Base-by-base conservation (phyloP, 148 eudicot species). In the Pouteria glomerata region DNA sequence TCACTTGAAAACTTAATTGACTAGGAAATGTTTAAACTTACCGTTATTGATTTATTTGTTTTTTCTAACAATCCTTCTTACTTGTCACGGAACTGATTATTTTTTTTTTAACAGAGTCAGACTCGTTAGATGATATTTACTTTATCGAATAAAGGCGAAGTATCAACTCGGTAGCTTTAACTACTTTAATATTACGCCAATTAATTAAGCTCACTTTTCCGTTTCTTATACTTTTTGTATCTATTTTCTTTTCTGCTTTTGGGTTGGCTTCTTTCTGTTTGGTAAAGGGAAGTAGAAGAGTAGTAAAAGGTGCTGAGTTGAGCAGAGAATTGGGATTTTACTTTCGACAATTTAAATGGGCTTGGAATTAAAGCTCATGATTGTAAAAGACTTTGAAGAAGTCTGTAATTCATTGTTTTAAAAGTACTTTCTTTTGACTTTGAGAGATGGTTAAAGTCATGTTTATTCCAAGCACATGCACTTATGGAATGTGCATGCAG, bases 391-490 rank as follows among this genome's bases (percentile, higher is more conserved):
- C 21, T 45, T 8, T 21, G 44, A 4, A 6, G 57, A 52, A 29
- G 24, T 18, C 4, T 0, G 41, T n/a, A 57, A 24, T 29, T 57
- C 18, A 19, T 57, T 57, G 50, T 51, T 55, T 18, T 26, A 55
- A 56, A 69, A 39, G 23, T 29, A 24, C 33, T n/a, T 8, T 8
- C 57, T 69, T 69, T 69, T 69, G 63, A 69, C 63, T 69, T 56
- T 48, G 44, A n/a, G 31, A 30, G 47, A 68, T 56, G 30, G 24
- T 39, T 27, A 56, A 26, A 56, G 50, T 24, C 51, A 37, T 55
- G 19, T 55, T 37, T 29, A 30, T 27, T 55, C 48, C 30, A 19
- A 39, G 23, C 66, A 35, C 27, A 41, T 31, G 64, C 42, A 60
- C 19, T 16, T 50, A 50, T 10, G 4, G 3, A 50, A 16, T 15